These are phyloP conservation scores for Ophiocordyceps camponoti-leonardi DNA, from an alignment of 2,329 filamentous ascomycete genomes.

Conservation along the genomic window DNA sequence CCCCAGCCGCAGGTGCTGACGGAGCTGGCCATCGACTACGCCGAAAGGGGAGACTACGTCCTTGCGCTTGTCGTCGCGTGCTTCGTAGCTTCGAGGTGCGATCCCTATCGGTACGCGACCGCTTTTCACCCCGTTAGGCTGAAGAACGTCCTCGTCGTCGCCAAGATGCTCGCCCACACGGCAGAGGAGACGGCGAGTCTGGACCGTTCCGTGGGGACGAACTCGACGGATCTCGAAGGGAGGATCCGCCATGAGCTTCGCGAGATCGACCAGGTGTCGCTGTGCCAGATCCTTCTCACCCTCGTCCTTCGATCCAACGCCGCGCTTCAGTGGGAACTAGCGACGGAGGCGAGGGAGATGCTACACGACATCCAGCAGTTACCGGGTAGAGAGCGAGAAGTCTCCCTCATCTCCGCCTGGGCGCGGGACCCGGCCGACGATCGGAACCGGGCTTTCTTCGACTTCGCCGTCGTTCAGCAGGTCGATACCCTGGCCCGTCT, in stretches of 20 bases:
- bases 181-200: slow-evolving; percentile 19
- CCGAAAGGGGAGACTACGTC: slow-evolving; percentile 21
- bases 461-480: slow-evolving; percentile 28
- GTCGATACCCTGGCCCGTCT: slow-evolving; percentile 27
- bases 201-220: slow-evolving; percentile 9
- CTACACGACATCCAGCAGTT: slow-evolving; percentile 30
- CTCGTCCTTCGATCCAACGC: slow-evolving; percentile 26
- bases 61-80: slow-evolving; percentile 28
- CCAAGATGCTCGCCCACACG: slow-evolving; percentile 33
- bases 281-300: slow-evolving; percentile 34
- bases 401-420: slow-evolving; percentile 26
- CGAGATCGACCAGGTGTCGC: slow-evolving; percentile 31
- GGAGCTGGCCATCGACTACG: slow-evolving; percentile 27
- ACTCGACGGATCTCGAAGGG: slow-evolving; percentile 9
- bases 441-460: slow-evolving; percentile 27
- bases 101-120: slow-evolving; percentile 31
- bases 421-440: slow-evolving; percentile 19
- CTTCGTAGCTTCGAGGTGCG: slow-evolving; percentile 27
- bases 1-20: slow-evolving; percentile 27
- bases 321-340: slow-evolving; percentile 26
- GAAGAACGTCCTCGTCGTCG: slow-evolving; percentile 32
- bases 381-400: slow-evolving; percentile 25
- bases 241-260: slow-evolving; percentile 14
- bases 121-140: slow-evolving; percentile 33
- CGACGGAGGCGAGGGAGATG: slow-evolving; percentile 25